Conservation (phyloP, 2,329 filamentous ascomycete genomes). For the Pleurostoma richardsiae region DNA sequence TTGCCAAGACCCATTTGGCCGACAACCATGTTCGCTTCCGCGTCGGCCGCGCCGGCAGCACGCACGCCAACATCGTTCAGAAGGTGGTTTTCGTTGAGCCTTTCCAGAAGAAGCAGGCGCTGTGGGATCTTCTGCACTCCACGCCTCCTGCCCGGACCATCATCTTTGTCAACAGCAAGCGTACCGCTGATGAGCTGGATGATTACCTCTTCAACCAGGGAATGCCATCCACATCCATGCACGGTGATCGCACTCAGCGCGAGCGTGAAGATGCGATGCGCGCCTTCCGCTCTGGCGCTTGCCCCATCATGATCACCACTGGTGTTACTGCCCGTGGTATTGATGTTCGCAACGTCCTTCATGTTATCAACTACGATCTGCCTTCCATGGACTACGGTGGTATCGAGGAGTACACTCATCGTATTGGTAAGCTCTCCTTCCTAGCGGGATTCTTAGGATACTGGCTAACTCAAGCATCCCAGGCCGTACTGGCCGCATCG, state of each 20-base stretch:
- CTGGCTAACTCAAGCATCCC: neutral
- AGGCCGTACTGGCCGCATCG: slow-evolving; percentile 93
- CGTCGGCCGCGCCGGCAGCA: slow-evolving; percentile 81
- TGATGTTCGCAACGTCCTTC: slow-evolving; percentile 79
- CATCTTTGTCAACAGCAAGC: slow-evolving; percentile 83
- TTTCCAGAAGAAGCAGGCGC: slow-evolving; percentile 60
- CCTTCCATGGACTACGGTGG: slow-evolving; percentile 72
- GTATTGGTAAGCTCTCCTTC: slow-evolving; percentile 64
- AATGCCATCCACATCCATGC: slow-evolving; percentile 83
- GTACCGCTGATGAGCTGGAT: slow-evolving; percentile 75
- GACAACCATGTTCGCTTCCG: slow-evolving; percentile 73
- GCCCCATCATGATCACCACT: slow-evolving; percentile 80
- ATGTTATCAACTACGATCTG: slow-evolving; percentile 92
- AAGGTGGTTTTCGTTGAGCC: slow-evolving; percentile 64
- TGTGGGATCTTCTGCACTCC: slow-evolving; percentile 68
- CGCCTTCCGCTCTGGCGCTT: slow-evolving; percentile 69
- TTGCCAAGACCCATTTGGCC: slow-evolving; percentile 73
- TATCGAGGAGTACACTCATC: slow-evolving; percentile 89
- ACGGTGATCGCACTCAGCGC: slow-evolving; percentile 77
- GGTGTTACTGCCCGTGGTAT: slow-evolving; percentile 84
- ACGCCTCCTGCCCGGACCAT: slow-evolving; percentile 73
- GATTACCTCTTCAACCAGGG: slow-evolving; percentile 79
- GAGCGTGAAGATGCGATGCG: slow-evolving; percentile 92
- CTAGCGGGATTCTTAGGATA: neutral
- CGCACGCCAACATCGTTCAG: slow-evolving; percentile 79